These are phyloP conservation scores for Lactarius indigo DNA, from an alignment of 768 basidiomycete species.

Conservation along the genomic window DNA sequence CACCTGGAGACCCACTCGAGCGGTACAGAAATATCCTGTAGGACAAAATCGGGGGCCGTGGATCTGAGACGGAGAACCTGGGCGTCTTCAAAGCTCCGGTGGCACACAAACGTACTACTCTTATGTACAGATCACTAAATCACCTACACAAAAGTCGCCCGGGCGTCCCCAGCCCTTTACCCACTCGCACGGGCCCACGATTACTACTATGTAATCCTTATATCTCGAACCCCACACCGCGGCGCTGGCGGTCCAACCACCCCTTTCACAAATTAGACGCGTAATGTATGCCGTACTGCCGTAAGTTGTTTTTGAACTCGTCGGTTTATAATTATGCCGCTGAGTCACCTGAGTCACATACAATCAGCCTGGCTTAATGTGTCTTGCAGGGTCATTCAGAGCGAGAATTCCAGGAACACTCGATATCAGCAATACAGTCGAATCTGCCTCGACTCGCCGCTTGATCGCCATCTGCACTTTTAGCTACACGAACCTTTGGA, in stretches of 20 bases:
- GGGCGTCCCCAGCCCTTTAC: neutral
- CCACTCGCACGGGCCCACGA: neutral
- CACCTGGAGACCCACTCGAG: neutral
- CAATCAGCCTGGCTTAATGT: neutral
- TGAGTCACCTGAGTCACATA: neutral
- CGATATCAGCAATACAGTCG: neutral
- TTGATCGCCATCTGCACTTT: neutral
- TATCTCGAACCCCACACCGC: neutral
- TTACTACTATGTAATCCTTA: neutral
- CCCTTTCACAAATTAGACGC: neutral
- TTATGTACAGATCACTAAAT: neutral
- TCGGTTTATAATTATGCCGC: neutral
- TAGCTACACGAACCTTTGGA: neutral
- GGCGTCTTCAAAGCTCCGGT: neutral
- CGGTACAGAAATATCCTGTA: neutral
- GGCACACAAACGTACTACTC: neutral
- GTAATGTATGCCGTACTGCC: neutral
- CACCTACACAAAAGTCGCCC: neutral
- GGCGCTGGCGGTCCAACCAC: neutral
- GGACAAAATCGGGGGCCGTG: neutral
- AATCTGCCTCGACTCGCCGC: neutral
- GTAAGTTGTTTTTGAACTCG: neutral
- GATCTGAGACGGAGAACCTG: conserved; percentile 6
- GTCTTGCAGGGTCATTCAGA: neutral
- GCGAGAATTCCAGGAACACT: neutral